phyloP scores from a whole-genome alignment of 306 rosid genomes.

The Pueraria montana region DNA sequence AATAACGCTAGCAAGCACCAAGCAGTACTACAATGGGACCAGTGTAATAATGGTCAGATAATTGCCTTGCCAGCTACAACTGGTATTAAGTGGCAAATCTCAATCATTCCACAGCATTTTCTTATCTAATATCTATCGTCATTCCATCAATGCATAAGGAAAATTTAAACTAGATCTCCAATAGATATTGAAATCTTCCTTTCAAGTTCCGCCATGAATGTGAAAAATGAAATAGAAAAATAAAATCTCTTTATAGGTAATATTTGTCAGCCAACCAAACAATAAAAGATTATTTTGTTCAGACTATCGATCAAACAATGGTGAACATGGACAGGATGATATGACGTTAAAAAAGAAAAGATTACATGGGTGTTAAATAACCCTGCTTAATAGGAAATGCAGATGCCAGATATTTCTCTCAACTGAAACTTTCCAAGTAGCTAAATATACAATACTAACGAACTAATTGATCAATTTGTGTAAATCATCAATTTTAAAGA shows the following conservation, averaged over 20 bases:
- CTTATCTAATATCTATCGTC: conserved; percentile 29
- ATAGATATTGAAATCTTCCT: not conserved
- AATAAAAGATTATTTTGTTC: not conserved
- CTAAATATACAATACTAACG: not conserved
- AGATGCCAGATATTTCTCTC: conserved; percentile 7
- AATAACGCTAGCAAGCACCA: conserved; percentile 38
- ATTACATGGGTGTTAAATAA: not conserved
- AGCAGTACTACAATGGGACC: conserved; percentile 36
- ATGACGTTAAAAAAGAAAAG: not conserved
- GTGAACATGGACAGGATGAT: not conserved
- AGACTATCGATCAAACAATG: not conserved
- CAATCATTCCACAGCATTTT: not conserved
- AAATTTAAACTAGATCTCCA: conserved; percentile 26
- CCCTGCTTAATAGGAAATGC: not conserved
- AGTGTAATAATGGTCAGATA: conserved; percentile 9
- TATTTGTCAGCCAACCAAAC: not conserved
- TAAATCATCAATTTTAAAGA: conserved; percentile 18
- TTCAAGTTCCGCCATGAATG: not conserved
- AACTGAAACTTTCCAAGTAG: not conserved
- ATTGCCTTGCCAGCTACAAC: not conserved
- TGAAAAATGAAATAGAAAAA: not conserved
- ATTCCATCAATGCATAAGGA: conserved; percentile 3
- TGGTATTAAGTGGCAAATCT: not conserved
- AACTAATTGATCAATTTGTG: not conserved
- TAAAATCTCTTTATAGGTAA: not conserved